These are phyloP conservation scores for Aspergillus cristatus DNA, from an alignment of 495 filamentous ascomycete species.

Conservation along the genomic window DNA sequence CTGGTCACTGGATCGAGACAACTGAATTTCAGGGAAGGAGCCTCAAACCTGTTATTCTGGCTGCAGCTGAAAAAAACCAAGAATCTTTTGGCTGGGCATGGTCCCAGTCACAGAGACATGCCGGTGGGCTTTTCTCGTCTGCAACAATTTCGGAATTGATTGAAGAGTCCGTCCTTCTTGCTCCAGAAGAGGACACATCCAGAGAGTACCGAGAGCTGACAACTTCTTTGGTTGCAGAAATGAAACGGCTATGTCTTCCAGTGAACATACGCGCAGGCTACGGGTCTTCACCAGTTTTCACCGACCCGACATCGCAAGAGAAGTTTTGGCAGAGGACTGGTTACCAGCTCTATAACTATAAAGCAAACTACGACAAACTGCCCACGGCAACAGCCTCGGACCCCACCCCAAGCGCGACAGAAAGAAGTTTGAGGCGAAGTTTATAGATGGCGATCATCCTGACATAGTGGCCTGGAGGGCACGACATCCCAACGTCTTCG, in stretches of 20 bases:
- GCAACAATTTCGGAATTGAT: slow-evolving; percentile 3
- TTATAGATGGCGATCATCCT: slow-evolving; percentile 4
- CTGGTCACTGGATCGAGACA: slow-evolving; percentile 11
- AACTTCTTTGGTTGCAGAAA: slow-evolving; percentile 1
- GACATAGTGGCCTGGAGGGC: slow-evolving; percentile 8
- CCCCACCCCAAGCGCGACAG: slow-evolving; percentile 4
- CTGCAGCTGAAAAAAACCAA: slow-evolving; percentile 3
- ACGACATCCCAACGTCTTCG: slow-evolving; percentile 2
- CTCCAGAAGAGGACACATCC: slow-evolving; percentile 3
- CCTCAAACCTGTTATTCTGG: slow-evolving; percentile 4
- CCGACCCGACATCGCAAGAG: slow-evolving; percentile 1
- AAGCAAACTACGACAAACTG: slow-evolving; percentile 5
- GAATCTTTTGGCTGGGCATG: slow-evolving; percentile 11
- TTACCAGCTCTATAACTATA: slow-evolving; percentile 7
- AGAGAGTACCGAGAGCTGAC: slow-evolving; percentile 5
- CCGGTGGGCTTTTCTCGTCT: slow-evolving; percentile 9
- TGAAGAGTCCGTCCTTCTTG: slow-evolving; percentile 2
- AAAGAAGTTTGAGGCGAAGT: slow-evolving; percentile 2
- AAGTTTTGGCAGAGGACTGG: slow-evolving; percentile 7
- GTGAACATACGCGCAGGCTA: slow-evolving; percentile 1
- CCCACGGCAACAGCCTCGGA: slow-evolving; percentile 5
- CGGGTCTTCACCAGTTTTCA: slow-evolving; percentile 8
- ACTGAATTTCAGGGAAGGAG: slow-evolving; percentile 2
- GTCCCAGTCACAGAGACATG: slow-evolving; percentile 10
- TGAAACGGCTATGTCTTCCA: slow-evolving; percentile 7